Percentiles rank a stretch among this genome's conserved stretches.
These are phyloP conservation scores for Kodamaea fungicola DNA, from an alignment of 1,139 yeast species.

Conservation along the genomic window DNA sequence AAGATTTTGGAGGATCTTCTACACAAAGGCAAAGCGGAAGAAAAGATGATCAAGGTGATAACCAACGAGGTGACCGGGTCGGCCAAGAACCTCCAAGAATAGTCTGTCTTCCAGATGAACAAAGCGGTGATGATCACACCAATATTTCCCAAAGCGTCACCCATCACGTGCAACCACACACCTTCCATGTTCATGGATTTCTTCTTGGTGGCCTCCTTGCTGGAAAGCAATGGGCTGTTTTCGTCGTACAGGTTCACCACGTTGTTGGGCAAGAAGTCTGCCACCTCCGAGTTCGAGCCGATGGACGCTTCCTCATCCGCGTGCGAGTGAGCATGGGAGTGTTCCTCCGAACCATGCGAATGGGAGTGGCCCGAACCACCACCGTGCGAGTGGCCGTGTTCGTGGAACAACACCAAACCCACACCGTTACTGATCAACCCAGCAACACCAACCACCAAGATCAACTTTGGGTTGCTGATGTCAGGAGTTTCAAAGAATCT, in stretches of 20 bases:
- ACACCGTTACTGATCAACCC: slow-evolving; percentile 80
- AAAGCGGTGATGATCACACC: slow-evolving; percentile 91
- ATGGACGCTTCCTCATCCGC: slow-evolving; percentile 26
- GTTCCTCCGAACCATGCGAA: slow-evolving; percentile 10
- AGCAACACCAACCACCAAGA: slow-evolving; percentile 75
- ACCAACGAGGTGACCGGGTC: slow-evolving; percentile 86
- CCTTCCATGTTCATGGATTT: slow-evolving; percentile 95
- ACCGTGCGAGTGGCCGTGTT: slow-evolving; percentile 72
- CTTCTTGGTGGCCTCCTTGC: slow-evolving; percentile 16
- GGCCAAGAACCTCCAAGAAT: slow-evolving; percentile 78
- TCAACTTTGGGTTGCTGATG: slow-evolving; percentile 75
- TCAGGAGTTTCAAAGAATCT: slow-evolving; percentile 79
- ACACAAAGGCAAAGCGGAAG: slow-evolving; percentile 89
- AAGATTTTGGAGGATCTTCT: slow-evolving; percentile 82
- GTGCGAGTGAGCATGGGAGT: slow-evolving; percentile 11
- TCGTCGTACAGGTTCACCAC: slow-evolving; percentile 33
- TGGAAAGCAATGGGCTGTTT: slow-evolving; percentile 29
- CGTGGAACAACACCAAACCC: slow-evolving; percentile 87
- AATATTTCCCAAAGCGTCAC: slow-evolving; percentile 93
- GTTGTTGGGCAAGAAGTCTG: slow-evolving; percentile 38
- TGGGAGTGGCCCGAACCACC: slow-evolving; percentile 26
- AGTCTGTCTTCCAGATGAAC: slow-evolving; percentile 91
- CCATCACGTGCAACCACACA: slow-evolving; percentile 89
- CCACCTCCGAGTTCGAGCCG: slow-evolving; percentile 23
- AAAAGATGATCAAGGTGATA: slow-evolving; percentile 83